Evolutionary conservation across 2,329 filamentous ascomycete genomes (phyloP).

Genomic region (Parascedosporium putredinis): DNA sequence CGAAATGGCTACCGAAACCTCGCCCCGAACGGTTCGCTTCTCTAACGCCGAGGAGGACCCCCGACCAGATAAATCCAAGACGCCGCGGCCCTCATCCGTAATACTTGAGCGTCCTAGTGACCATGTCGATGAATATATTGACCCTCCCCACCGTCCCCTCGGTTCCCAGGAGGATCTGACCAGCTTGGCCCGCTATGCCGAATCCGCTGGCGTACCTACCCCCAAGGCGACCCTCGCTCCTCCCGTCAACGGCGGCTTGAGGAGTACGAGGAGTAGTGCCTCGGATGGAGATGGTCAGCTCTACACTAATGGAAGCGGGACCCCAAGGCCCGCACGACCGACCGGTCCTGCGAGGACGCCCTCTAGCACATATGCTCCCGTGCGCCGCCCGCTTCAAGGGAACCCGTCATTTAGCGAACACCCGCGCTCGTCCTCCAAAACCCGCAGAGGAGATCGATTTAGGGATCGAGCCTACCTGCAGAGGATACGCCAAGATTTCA

Average conservation of each 20-base stretch:
- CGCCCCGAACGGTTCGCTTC: conserved; percentile 40
- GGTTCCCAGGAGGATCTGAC: conserved; percentile 3
- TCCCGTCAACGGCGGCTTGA: not conserved
- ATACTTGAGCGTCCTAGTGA: conserved; percentile 17
- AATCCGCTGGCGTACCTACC: conserved; percentile 10
- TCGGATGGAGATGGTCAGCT: not conserved
- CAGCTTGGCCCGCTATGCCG: conserved; percentile 7
- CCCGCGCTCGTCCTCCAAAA: conserved; percentile 40
- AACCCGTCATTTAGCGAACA: conserved; percentile 3
- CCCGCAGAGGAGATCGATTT: conserved; percentile 39
- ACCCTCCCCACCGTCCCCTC: not conserved
- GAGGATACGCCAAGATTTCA: conserved; percentile 67
- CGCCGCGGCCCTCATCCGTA: conserved; percentile 22
- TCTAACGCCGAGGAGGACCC: conserved; percentile 36
- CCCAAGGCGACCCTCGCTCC: conserved; percentile 27
- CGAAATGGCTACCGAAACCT: conserved; percentile 7
- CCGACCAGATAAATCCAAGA: conserved; percentile 30
- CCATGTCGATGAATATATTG: conserved; percentile 32
- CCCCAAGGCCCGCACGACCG: conserved; percentile 34
- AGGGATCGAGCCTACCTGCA: conserved; percentile 93
- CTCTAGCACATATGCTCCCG: conserved; percentile 67
- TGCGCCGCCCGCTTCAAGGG: conserved; percentile 4
- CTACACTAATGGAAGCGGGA: conserved; percentile 5
- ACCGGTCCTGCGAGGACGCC: conserved; percentile 61
- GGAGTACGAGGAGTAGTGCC: conserved; percentile 2